Percentiles rank a stretch among this genome's conserved stretches.
phyloP scores from a whole-genome alignment of 2,329 filamentous ascomycete species.

The Aspergillus oerlinghausenensis region DNA sequence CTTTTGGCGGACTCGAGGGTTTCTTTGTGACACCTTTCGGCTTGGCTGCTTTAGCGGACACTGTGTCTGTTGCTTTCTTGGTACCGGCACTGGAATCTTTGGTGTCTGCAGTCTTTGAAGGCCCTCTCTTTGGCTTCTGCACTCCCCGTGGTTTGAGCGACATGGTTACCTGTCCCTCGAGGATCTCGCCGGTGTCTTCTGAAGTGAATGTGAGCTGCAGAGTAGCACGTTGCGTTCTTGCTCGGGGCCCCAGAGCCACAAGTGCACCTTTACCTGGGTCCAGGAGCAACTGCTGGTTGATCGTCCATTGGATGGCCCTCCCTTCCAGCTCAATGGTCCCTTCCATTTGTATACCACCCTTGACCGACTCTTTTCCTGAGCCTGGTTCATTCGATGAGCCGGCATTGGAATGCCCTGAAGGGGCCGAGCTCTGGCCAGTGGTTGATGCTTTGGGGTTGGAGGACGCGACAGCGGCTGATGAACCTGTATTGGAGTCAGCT shows the following conservation, averaged over 20 bases:
- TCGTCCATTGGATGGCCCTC: slow-evolving; percentile 6
- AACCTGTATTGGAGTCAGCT: background rate
- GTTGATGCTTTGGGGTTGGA: background rate
- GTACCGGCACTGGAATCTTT: background rate
- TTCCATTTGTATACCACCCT: slow-evolving; percentile 3
- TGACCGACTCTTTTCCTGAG: background rate
- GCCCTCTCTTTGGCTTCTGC: background rate
- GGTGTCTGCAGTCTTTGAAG: background rate
- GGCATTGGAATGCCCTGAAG: too few species aligned
- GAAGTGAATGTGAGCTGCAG: slow-evolving; percentile 7
- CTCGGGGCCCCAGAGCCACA: slow-evolving; percentile 5
- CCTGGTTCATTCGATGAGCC: background rate
- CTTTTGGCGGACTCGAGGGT: background rate
- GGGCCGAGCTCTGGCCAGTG: background rate
- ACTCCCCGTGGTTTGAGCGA: slow-evolving; percentile 5
- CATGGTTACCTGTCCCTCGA: slow-evolving; percentile 8
- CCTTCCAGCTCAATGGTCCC: slow-evolving; percentile 6
- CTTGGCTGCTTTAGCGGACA: background rate
- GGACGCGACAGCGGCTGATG: background rate
- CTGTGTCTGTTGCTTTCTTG: background rate
- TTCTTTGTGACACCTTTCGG: background rate
- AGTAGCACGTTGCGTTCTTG: slow-evolving; percentile 9
- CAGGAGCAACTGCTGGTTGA: slow-evolving; percentile 6
- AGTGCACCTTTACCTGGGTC: slow-evolving; percentile 1
- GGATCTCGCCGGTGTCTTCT: slow-evolving; percentile 8